Base-by-base conservation (phyloP, 169 alveolate species). In the Ichthyophthirius multifiliis region DNA sequence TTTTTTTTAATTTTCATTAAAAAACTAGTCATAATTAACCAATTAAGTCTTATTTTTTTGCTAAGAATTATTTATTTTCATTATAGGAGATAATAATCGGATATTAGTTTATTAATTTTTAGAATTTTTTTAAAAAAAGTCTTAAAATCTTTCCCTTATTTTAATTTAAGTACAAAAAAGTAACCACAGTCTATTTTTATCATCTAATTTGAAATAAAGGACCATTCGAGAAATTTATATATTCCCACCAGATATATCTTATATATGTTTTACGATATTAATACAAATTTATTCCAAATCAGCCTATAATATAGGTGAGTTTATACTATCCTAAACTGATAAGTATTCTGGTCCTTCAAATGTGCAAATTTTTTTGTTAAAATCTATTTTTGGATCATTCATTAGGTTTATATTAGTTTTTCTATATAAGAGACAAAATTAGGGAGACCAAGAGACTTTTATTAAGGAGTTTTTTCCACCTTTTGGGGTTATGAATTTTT, bases 281-380 rank as follows among this genome's bases (percentile, higher is more conserved):
- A 83, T 65, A 65, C 94, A 90, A 5, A 87, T 80, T 74, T 86
- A 75, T 74, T 87, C 78, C 16, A 89, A 74, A 65, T 87, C 89
- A 62, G 84, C 74, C 16, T 90, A 87, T 37, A 92, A 44, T 34
- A 76, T 81, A 64, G 92, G 92, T 15, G 91, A 86, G 77, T 86
- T 88, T 27, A 92, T 74, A 4, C 91, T 67, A 34, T 91, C 94
- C 32, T 55, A 30, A n/a, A 74, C 75, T n/a, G 91, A 79, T 62
- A 82, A 77, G 63, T 88, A 90, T 71, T 88, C 93, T 31, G 89
- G 86, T 3, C 95, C 95, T 48, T 91, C 95, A 84, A 84, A 90
- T 1, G 94, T 91, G 10, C 82, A 89, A n/a, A 87, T 82, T 63
- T 86, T 23, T 47, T 75, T 62, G 48, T 47, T 44, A 6, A 75